Evolutionary conservation across 2,329 filamentous ascomycete species (phyloP).

Genomic region (Metarhizium guizhouense): DNA sequence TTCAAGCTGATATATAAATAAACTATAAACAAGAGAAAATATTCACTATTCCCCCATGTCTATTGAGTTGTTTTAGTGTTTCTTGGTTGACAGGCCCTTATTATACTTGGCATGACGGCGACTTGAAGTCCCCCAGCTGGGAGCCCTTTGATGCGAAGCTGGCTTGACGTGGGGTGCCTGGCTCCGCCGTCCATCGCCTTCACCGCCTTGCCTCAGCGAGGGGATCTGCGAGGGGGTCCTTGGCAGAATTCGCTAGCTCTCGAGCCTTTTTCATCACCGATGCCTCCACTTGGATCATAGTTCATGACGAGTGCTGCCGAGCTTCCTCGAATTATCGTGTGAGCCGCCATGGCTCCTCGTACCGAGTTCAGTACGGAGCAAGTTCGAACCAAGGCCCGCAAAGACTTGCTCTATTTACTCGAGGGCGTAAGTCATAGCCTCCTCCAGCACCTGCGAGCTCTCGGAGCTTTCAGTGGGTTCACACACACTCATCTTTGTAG

Average conservation of each 20-base stretch:
- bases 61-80: no score
- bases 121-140: no score
- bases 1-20: background rate
- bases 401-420: constrained; percentile 81
- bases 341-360: constrained; percentile 60
- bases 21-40: background rate
- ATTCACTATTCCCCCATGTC: no score
- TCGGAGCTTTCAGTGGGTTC: constrained; percentile 9
- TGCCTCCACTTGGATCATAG: constrained; percentile 3
- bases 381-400: constrained; percentile 72
- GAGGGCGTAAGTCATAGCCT: constrained; percentile 72
- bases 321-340: constrained; percentile 17
- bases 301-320: background rate
- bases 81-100: no score
- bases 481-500: constrained; percentile 35
- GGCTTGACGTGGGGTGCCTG: background rate
- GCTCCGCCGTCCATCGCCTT: background rate
- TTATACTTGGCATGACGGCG: no score
- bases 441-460: constrained; percentile 17
- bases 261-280: constrained; percentile 1
- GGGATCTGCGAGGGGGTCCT: background rate
- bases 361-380: constrained; percentile 65
- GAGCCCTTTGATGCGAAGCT: no score
- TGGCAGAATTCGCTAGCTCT: constrained; percentile 2
- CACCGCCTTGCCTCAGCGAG: constrained; percentile 4